Conservation (phyloP, 192 early-diverging fungal species). For the Backusella macrospora region DNA sequence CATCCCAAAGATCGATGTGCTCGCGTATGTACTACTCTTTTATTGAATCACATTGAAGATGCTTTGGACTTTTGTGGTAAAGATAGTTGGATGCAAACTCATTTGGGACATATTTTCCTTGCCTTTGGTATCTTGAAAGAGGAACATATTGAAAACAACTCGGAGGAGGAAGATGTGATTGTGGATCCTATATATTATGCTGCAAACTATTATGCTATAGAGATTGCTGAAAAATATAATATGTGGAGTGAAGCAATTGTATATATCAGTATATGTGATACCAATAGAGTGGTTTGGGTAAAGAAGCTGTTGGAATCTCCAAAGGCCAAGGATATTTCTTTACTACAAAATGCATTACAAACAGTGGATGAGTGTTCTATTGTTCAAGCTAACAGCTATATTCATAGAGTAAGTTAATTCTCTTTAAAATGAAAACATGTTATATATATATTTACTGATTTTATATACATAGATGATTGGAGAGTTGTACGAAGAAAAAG, state of each 20-base stretch:
- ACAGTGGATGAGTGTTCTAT: background rate
- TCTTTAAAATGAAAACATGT: background rate
- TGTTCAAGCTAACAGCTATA: background rate
- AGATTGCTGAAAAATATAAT: conserved; percentile 1
- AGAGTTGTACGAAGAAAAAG: background rate
- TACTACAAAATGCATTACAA: background rate
- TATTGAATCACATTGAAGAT: background rate
- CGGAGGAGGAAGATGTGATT: background rate
- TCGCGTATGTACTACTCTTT: background rate
- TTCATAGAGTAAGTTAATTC: background rate
- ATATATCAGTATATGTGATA: conserved; percentile 17
- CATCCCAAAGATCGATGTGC: background rate
- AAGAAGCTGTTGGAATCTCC: background rate
- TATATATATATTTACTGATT: background rate
- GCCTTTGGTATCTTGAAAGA: background rate
- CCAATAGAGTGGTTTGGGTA: conserved; percentile 22
- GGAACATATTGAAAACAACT: background rate
- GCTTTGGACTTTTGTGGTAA: background rate
- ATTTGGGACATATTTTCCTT: conserved; percentile 24
- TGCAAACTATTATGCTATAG: conserved; percentile 14
- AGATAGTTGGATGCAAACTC: conserved; percentile 14
- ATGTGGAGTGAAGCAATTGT: conserved; percentile 26
- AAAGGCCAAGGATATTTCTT: background rate
- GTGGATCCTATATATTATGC: conserved; percentile 27
- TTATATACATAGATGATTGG: background rate